phyloP scores from a whole-genome alignment of 129 eudicot genomes.

The Centaurea solstitialis region DNA sequence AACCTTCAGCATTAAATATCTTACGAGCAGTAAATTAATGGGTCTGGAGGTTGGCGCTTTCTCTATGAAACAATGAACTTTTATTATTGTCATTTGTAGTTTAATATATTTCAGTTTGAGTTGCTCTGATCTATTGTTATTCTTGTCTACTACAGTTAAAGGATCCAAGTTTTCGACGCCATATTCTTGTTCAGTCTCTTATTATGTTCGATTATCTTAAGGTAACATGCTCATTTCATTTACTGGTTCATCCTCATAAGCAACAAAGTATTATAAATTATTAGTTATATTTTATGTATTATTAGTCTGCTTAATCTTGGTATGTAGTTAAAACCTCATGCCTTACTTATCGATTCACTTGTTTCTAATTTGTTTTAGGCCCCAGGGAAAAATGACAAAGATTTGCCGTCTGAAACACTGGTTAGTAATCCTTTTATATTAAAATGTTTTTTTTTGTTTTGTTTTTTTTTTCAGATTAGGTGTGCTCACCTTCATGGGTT shows the following conservation, averaged over 20 bases:
- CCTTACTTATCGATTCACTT: slow-evolving; percentile 1
- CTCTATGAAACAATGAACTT: background rate
- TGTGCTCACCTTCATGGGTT: background rate
- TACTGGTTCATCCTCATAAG: background rate
- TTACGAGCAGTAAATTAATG: slow-evolving; percentile 96
- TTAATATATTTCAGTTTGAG: slow-evolving; percentile 8
- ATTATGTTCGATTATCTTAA: slow-evolving; percentile 89
- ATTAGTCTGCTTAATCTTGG: background rate
- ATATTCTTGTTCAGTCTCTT: slow-evolving; percentile 88
- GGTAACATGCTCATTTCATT: slow-evolving; percentile 44
- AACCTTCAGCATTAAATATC: slow-evolving; percentile 90
- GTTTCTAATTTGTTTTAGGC: slow-evolving; percentile 43
- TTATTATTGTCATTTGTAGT: background rate
- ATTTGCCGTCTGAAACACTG: slow-evolving; percentile 78
- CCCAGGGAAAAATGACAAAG: slow-evolving; percentile 91
- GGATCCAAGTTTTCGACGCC: slow-evolving; percentile 98
- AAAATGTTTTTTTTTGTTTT: background rate
- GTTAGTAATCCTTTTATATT: slow-evolving; percentile 42
- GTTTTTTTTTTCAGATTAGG: background rate
- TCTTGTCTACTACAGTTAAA: slow-evolving; percentile 55
- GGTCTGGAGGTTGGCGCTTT: slow-evolving; percentile 76
- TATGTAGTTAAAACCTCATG: background rate
- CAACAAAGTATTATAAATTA: no score
- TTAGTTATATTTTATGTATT: background rate
- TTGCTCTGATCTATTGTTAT: slow-evolving; percentile 11